These are phyloP conservation scores for Penicillium arizonense DNA, from an alignment of 495 filamentous ascomycete genomes.

Conservation along the genomic window DNA sequence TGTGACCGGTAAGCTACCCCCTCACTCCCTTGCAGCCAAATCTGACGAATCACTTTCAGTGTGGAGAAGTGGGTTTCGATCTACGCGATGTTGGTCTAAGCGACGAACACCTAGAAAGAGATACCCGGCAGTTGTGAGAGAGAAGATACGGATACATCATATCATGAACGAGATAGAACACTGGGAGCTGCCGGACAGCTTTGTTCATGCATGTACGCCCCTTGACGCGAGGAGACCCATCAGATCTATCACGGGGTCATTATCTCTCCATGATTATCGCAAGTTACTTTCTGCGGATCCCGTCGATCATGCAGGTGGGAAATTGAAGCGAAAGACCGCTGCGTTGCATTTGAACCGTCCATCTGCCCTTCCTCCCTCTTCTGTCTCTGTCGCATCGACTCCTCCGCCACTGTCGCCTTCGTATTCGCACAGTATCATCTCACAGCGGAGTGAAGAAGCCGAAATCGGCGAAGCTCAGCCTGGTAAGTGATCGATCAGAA, in stretches of 20 bases:
- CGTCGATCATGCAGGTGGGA: slow-evolving; percentile 24
- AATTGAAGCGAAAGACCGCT: slow-evolving; percentile 38
- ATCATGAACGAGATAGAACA: slow-evolving; percentile 10
- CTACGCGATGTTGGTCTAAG: slow-evolving; percentile 3
- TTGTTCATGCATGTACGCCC: slow-evolving; percentile 20
- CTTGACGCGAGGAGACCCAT: slow-evolving; percentile 14
- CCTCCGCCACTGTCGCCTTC: slow-evolving; percentile 45
- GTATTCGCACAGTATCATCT: slow-evolving; percentile 39
- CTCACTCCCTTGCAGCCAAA: slow-evolving; percentile 4
- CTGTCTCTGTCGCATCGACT: slow-evolving; percentile 35
- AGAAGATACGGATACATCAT: background rate
- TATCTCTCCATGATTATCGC: slow-evolving; percentile 36
- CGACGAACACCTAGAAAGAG: slow-evolving; percentile 7
- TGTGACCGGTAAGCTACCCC: background rate
- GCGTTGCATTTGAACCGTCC: slow-evolving; percentile 34
- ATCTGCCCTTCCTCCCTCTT: slow-evolving; percentile 14
- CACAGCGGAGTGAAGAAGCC: slow-evolving; percentile 32
- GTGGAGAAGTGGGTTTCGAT: slow-evolving; percentile 11
- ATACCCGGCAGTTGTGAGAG: background rate
- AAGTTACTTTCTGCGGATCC: slow-evolving; percentile 32
- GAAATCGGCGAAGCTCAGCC: slow-evolving; percentile 27
- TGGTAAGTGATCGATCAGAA: slow-evolving; percentile 17
- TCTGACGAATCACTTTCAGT: slow-evolving; percentile 4
- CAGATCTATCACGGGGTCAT: slow-evolving; percentile 22
- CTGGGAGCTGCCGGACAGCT: slow-evolving; percentile 21